Percentiles rank a stretch among this genome's conserved stretches.
These are phyloP conservation scores for Neonectria sp. DNA, from an alignment of 2,329 filamentous ascomycete genomes.

Conservation along the genomic window DNA sequence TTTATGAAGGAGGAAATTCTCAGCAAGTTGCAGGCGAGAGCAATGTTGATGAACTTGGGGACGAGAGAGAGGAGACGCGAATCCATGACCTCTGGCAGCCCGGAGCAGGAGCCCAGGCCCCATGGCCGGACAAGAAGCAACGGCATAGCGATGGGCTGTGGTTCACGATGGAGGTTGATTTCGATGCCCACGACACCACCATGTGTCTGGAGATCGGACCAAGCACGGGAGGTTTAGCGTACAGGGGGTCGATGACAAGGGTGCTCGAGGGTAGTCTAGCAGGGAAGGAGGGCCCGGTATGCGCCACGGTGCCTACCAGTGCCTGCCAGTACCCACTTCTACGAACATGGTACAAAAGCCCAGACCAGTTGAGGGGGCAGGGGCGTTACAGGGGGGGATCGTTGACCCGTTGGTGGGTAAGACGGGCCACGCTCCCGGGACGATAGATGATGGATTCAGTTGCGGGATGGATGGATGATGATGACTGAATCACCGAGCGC, in stretches of 20 bases:
- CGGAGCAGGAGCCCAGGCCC: constrained; percentile 9
- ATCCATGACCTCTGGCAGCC: not conserved
- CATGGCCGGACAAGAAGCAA: constrained; percentile 6
- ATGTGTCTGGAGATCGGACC: constrained; percentile 46
- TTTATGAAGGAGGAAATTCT: not conserved
- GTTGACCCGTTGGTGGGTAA: not conserved
- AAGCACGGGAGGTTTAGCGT: constrained; percentile 39
- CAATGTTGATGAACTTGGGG: too few species aligned
- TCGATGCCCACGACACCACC: constrained; percentile 45
- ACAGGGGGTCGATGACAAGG: constrained; percentile 33
- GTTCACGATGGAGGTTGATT: constrained; percentile 12
- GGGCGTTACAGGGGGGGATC: constrained; percentile 11
- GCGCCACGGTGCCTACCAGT: constrained; percentile 16
- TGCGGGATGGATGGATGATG: too few species aligned
- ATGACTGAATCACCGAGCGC: too few species aligned
- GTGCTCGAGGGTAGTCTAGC: constrained; percentile 5
- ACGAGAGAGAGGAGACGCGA: constrained; percentile 1
- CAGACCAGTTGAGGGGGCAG: not conserved
- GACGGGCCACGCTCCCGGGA: not conserved
- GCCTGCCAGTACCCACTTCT: constrained; percentile 1
- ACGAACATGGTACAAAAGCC: not conserved
- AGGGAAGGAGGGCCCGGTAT: constrained; percentile 9
- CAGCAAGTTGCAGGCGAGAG: not conserved
- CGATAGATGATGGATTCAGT: not conserved
- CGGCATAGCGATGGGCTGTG: constrained; percentile 12